phyloP scores from a whole-genome alignment of 257 asterid species.

The Echites panduratus region DNA sequence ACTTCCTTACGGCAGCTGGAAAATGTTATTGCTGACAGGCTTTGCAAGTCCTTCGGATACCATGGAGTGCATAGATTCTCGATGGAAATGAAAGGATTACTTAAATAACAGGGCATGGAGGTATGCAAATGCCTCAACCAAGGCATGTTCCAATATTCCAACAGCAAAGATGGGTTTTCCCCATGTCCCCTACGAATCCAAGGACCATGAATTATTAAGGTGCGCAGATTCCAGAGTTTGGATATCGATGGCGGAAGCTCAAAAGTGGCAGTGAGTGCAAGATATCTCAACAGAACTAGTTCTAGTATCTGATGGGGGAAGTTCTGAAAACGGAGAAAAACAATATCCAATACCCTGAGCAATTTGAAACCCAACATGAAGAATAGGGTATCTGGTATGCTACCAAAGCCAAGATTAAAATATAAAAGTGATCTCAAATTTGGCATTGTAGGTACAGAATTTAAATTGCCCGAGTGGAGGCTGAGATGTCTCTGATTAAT shows the following conservation, averaged over 20 bases:
- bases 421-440: not conserved
- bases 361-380: slow-evolving; percentile 15
- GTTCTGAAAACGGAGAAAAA: slow-evolving; percentile 14
- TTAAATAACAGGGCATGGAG: not conserved
- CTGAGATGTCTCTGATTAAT: slow-evolving; percentile 13
- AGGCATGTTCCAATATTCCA: not conserved
- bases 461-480: slow-evolving; percentile 13
- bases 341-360: slow-evolving; percentile 31
- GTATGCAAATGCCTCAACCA: not conserved
- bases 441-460: slow-evolving; percentile 14
- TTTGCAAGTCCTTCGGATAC: not conserved
- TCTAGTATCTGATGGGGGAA: not conserved
- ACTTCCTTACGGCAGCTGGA: not conserved
- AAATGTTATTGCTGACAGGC: not conserved
- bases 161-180: not conserved
- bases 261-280: not conserved
- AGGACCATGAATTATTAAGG: not conserved
- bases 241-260: not conserved
- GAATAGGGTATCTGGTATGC: not conserved
- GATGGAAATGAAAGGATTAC: not conserved
- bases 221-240: not conserved
- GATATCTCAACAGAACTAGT: not conserved
- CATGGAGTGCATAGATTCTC: not conserved
- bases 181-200: not conserved
- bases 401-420: not conserved